phyloP scores from a whole-genome alignment of 2,329 filamentous ascomycete genomes.

The Aspergillus fumigatus region DNA sequence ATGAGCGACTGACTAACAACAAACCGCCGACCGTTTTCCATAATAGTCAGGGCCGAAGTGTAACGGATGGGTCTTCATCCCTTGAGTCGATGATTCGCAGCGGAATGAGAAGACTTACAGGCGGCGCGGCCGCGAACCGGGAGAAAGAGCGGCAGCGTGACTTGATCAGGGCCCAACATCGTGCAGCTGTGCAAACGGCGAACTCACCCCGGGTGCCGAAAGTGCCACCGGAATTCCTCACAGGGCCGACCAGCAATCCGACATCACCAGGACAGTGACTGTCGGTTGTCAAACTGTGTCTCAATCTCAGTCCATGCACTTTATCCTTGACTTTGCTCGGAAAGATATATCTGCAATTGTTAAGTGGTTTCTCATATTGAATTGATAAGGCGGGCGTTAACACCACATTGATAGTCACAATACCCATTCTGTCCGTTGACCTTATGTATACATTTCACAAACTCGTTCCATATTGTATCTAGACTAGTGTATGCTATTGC shows the following conservation, averaged over 20 bases:
- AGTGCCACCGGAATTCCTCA: slow-evolving; percentile 45
- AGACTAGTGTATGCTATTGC: neutral
- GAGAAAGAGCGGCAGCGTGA: slow-evolving; percentile 45
- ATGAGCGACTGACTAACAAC: slow-evolving; percentile 54
- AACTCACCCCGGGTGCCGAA: slow-evolving; percentile 44
- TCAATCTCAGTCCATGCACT: neutral
- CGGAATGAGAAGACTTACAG: slow-evolving; percentile 45
- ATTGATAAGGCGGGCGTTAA: neutral
- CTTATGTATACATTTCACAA: neutral
- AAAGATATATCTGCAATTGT: neutral
- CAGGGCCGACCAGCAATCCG: slow-evolving; percentile 33
- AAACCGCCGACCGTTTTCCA: slow-evolving; percentile 19
- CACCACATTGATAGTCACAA: neutral
- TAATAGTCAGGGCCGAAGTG: slow-evolving; percentile 27
- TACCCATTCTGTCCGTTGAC: neutral
- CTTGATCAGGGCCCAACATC: slow-evolving; percentile 40
- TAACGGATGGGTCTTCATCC: slow-evolving; percentile 39
- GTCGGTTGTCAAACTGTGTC: neutral
- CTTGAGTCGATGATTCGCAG: slow-evolving; percentile 43
- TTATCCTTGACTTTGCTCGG: neutral
- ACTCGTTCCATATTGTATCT: neutral
- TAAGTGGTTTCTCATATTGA: neutral
- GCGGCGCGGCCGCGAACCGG: slow-evolving; percentile 36
- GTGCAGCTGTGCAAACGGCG: slow-evolving; percentile 34
- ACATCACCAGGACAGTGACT: slow-evolving; percentile 27